A percentile compares a stretch with the other conserved stretches of the same genome.
phyloP scores from a whole-genome alignment of 345 rosid species.

The Boechera divaricarpa region DNA sequence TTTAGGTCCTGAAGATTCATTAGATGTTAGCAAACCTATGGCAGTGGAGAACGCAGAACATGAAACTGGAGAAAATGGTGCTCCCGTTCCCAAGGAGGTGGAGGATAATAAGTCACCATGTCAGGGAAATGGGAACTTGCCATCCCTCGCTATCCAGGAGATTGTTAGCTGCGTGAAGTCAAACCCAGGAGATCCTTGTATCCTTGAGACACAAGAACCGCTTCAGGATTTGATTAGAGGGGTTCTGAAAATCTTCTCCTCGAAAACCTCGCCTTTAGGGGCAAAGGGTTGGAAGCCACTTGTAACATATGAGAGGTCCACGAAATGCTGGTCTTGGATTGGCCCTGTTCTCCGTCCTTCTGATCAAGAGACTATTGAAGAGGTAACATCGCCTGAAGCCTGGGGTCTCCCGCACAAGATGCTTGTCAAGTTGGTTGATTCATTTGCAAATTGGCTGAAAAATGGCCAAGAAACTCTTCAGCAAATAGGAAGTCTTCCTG shows the following conservation, averaged over 20 bases:
- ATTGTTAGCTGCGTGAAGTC: conserved; percentile 85
- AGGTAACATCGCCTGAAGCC: conserved; percentile 93
- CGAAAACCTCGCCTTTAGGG: conserved; percentile 94
- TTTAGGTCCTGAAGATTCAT: conserved; percentile 66
- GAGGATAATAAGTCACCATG: conserved; percentile 52
- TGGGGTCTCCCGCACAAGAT: conserved; percentile 95
- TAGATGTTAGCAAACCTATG: conserved; percentile 57
- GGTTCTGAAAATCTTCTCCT: conserved; percentile 85
- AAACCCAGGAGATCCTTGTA: conserved; percentile 94
- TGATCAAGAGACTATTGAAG: conserved; percentile 75
- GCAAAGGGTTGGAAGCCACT: conserved; percentile 98
- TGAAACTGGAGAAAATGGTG: conserved; percentile 57
- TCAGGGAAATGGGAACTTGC: conserved; percentile 55
- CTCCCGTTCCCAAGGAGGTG: conserved; percentile 50
- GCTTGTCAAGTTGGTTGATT: conserved; percentile 96
- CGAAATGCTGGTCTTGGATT: conserved; percentile 92
- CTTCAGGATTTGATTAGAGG: conserved; percentile 97
- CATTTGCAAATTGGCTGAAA: conserved; percentile 98
- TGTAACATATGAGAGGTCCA: conserved; percentile 73
- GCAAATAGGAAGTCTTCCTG: conserved; percentile 94
- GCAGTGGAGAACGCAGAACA: conserved; percentile 56
- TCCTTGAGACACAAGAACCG: conserved; percentile 95
- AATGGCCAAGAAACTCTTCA: conserved; percentile 94
- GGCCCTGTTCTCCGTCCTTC: conserved; percentile 67
- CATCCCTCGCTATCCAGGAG: conserved; percentile 83